Base-by-base conservation (phyloP, 495 filamentous ascomycete species). In the Talaromyces trachyspermus region DNA sequence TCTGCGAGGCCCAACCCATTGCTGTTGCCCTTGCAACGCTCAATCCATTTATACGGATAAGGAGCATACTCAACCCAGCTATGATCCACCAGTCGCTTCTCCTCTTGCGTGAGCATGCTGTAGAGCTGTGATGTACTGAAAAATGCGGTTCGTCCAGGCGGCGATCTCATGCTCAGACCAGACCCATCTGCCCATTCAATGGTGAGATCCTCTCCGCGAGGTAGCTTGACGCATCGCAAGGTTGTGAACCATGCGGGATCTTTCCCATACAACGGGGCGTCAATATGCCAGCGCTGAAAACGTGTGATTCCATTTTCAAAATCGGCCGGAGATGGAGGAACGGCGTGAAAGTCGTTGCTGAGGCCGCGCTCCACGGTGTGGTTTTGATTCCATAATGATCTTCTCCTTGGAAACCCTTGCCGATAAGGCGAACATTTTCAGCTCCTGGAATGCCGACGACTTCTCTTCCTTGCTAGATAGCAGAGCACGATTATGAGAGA, bases 221-320 rank as follows among this genome's bases (percentile, higher is more conserved):
- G 63, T 25, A 58, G 56, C 49, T 59, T 69, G 7, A 69, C 32
- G 33, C 56, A 63, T n/a, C 68, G 64, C 18, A 71, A 54, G 9
- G 66, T 66, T 0, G 68, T 69, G 46, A 69, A 68, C 53, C 62
- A 63, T 3, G 66, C 63, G 5, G 68, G 68, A 25, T 71, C 61
- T n/a, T 59, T 50, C 18, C 43, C 68, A 49, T 71, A 69, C 6
- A 69, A 53, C n/a, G 66, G 64, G 12, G 63, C 66, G 53, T 69
- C 68, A 20, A 71, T 68, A 43, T 71, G 68, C 66, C 66, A 69
- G 5, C 66, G 51, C 30, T 68, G 64, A 26, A 71, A 71, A 20
- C 66, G 61, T 4, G 60, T 64, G 23, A 67, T 54, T 20, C 66
- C 66, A 12, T 51, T 53, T 3, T 57, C 49, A 18, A 43, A 43